These are phyloP conservation scores for Gyrodon lividus DNA, from an alignment of 768 basidiomycete species.

Conservation along the genomic window DNA sequence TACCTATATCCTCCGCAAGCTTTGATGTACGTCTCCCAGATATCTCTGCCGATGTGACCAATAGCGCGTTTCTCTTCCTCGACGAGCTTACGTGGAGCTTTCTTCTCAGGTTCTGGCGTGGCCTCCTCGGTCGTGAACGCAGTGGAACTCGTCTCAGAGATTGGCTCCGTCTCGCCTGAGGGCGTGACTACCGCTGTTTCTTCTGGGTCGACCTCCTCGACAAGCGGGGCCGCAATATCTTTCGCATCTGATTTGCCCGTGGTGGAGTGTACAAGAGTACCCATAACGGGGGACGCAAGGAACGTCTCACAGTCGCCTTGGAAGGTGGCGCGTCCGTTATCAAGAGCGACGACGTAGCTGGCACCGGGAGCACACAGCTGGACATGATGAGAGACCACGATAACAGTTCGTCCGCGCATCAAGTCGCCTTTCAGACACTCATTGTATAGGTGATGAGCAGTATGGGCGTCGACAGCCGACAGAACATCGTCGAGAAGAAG, in stretches of 20 bases:
- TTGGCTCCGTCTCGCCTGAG: conserved; percentile 19
- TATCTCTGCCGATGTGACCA: conserved; percentile 62
- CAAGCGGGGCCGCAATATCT: conserved; percentile 30
- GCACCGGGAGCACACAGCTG: conserved; percentile 83
- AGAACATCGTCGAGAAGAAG: conserved; percentile 84
- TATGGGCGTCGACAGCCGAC: conserved; percentile 77
- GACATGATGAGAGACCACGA: conserved; percentile 94
- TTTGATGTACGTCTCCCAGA: conserved; percentile 61
- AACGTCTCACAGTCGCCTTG: conserved; percentile 67
- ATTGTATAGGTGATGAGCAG: conserved; percentile 77
- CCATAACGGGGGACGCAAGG: conserved; percentile 63
- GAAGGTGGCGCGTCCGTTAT: conserved; percentile 68
- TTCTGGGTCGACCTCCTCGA: conserved; percentile 1
- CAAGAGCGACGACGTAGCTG: conserved; percentile 77
- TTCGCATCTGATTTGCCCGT: conserved; percentile 41
- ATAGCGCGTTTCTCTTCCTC: conserved; percentile 83
- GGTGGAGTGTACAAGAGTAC: conserved; percentile 61
- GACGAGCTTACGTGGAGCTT: conserved; percentile 74
- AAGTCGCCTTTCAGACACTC: conserved; percentile 81
- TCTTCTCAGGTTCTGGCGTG: conserved; percentile 42
- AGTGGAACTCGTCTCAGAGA: conserved; percentile 45
- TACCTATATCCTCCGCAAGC: conserved; percentile 50
- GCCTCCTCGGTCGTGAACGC: conserved; percentile 37
- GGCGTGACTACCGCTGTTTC: conserved; percentile 21
- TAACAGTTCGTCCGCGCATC: conserved; percentile 73